Evolutionary conservation across 2,329 filamentous ascomycete genomes (phyloP), one percentile per base, ranked within the genome.

Genomic region (Lachnellula suecica): DNA sequence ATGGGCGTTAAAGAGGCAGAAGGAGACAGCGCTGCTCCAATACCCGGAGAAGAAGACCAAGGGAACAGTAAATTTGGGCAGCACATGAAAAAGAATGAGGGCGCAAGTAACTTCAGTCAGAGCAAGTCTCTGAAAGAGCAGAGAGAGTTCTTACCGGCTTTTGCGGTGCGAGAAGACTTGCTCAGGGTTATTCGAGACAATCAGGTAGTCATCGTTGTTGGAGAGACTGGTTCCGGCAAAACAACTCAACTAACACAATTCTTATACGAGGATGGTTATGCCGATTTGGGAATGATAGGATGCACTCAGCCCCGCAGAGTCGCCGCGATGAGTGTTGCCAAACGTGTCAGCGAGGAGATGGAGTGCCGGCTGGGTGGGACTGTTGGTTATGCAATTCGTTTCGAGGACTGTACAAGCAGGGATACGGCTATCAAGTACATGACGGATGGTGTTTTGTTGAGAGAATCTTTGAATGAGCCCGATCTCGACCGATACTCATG

Each of bases 311-410:
- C 94, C 47, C 84, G 94, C 64, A 89, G 94, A 78, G 95, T 99
- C 29, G 94, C 94, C 22, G 94, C 94, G 20, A 99, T 99, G 94
- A 97, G 92, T 73, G 94, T 99, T 24, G 94, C 94, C 2, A 97
- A 97, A 71, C 91, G 94, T 76, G 94, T 99, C 35, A 91, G 90
- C 52, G 94, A 99, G 72, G 94, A 99, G 73, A 99, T 99, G 95
- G 89, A 96, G 62, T 91, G 96, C 41, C 87, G 87, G 51, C 77
- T 99, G 9, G 94, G 94, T 44, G 86, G 87, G 51, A 82, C 87
- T 0, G 95, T 99, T 34, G 94, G 94, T 25, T 99, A 99, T 70
- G 91, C 94, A 1, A 99, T 99, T 68, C 91, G 94, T 49, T 99
- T 99, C 65, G 94, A 99, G 68, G 95, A 99, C 69, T 97, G 92